A percentile compares a stretch with the other conserved stretches of the same genome.
These are phyloP conservation scores for Neurospora sp. DNA, from an alignment of 2,329 filamentous ascomycete species.

Conservation along the genomic window DNA sequence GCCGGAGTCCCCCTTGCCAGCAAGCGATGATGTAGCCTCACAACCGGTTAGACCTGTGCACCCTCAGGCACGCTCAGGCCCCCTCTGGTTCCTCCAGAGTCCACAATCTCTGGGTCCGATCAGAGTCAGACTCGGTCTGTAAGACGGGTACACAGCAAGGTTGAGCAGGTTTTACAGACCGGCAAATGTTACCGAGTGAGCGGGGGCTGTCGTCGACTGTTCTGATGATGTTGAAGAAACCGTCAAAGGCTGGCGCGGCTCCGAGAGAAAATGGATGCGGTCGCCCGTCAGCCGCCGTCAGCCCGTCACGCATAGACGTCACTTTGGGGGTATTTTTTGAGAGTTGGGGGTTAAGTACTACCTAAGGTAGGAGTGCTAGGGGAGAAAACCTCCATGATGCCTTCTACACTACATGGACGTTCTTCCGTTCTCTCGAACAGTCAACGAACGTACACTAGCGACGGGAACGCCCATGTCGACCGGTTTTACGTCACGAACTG, in stretches of 20 bases:
- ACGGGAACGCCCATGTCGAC: neutral
- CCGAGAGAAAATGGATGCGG: neutral
- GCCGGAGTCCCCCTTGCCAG: neutral
- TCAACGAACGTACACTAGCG: neutral
- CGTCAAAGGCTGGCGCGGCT: neutral
- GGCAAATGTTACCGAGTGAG: neutral
- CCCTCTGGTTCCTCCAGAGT: neutral
- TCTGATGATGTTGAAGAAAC: neutral
- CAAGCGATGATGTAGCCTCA: neutral
- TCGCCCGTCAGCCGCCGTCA: neutral
- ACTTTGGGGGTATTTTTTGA: neutral
- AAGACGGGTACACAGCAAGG: neutral
- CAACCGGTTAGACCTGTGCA: neutral
- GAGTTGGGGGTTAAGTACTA: neutral
- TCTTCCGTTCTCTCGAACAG: neutral
- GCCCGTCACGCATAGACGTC: neutral
- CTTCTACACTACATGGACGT: neutral
- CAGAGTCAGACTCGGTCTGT: neutral
- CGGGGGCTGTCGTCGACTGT: neutral
- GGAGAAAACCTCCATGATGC: neutral
- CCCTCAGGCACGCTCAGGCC: neutral
- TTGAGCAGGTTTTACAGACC: neutral
- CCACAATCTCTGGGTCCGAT: neutral
- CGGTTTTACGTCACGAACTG: neutral
- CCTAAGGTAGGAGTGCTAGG: neutral